Evolutionary conservation across 139 green algal species (phyloP).

Genomic region (Chlorella ohadii): DNA sequence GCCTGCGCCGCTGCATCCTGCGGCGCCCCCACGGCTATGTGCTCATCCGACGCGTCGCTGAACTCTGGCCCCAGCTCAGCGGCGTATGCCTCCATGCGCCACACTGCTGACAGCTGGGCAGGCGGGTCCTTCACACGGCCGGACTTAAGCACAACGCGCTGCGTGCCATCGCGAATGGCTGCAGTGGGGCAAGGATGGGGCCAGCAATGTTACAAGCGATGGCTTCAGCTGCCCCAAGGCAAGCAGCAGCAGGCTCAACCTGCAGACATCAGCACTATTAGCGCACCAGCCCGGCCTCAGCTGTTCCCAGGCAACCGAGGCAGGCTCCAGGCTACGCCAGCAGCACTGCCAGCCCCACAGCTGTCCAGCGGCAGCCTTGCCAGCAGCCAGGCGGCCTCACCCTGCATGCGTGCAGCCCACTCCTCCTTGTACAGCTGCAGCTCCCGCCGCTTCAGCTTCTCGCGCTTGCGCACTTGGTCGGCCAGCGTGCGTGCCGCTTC

Average conservation of each 20-base stretch:
- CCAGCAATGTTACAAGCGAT: too few species aligned
- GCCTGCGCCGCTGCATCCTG: conserved; percentile 24
- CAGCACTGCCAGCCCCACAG: too few species aligned
- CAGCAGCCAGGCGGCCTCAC: conserved; percentile 19
- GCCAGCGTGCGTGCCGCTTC: conserved; percentile 56
- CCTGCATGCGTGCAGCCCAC: conserved; percentile 37
- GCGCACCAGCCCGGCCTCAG: too few species aligned
- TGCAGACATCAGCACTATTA: background rate
- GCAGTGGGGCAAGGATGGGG: background rate
- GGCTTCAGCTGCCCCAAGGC: background rate
- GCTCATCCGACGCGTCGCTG: background rate
- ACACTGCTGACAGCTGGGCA: conserved; percentile 30
- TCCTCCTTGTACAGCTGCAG: conserved; percentile 45
- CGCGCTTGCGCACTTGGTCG: conserved; percentile 54
- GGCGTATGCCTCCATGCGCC: conserved; percentile 1
- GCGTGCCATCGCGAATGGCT: conserved; percentile 9
- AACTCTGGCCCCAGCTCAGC: background rate
- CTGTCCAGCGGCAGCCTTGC: too few species aligned
- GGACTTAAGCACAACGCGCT: background rate
- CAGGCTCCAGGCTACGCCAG: too few species aligned
- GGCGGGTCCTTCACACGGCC: conserved; percentile 19
- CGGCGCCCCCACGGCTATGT: background rate
- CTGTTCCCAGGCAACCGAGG: too few species aligned
- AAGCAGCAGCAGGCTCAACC: background rate
- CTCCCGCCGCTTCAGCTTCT: conserved; percentile 57